Evolutionary conservation across 2,329 filamentous ascomycete genomes (phyloP), one percentile per base, ranked within the genome.

Genomic region (Paraconiothyrium sp.): DNA sequence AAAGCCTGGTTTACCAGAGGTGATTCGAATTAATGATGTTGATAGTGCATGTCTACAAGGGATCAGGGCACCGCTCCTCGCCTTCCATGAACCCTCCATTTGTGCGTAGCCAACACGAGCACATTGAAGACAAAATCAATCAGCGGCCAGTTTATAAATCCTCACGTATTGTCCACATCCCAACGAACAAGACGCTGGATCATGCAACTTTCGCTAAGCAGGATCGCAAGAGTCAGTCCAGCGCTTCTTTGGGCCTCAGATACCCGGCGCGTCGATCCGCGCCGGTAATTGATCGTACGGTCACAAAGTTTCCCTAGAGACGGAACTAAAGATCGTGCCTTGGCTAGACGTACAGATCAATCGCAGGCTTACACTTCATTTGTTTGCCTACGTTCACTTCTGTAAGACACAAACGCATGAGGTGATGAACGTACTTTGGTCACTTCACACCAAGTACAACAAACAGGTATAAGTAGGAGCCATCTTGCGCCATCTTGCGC

Each of bases 401-500:
- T 37, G 48, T 32, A 51, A 37, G 48, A 20, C 49, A 52, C 49
- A 39, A 4, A 41, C 9, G 34, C 35, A 16, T 8, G 27, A 14
- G 14, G 11, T 8, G 6, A 24, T n/a, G 34, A 9, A 7, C 20
- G 3, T 24, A 2, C n/a, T 11, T 32, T 30, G 27, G 13, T 22
- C 49, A 39, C 49, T 39, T 51, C 11, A 1, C 34, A 32, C 20
- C 4, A 24, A 52, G 34, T 8, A n/a, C 35, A 35, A 16, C 13
- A 20, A 39, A 24, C 48, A 41, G 34, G 20, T 35, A 52, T 52
- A 52, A 52, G 24, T 52, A 52, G 8, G 1, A 52, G 20, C 14
- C 22, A 51, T 51, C 20, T 20, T 14, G 20, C 34, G 20, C 14
- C 22, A 51, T 51, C 20, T 20, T 14, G 20, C 34, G 30, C n/a